Base-by-base conservation (phyloP, 331 rosid genomes). In the Rhamnella rubrinervis region DNA sequence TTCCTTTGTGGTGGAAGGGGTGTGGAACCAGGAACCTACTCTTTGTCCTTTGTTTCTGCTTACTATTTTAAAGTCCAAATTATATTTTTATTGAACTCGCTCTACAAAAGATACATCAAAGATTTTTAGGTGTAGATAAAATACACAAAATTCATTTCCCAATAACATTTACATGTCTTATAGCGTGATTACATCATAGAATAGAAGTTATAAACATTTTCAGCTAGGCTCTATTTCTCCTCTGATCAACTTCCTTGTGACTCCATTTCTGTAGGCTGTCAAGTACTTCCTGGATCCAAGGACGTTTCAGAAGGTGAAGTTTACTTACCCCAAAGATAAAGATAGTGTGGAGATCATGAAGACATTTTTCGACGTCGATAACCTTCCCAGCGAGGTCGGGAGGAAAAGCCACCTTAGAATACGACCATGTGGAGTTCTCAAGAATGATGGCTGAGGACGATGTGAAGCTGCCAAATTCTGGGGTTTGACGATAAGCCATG, bases 361-460 rank as follows among this genome's bases (percentile, higher is more conserved):
- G 81, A 80, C 96, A 23, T 78, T 84, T 63, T 93, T 93, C 25
- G 97, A 93, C 69, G 31, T 81, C 16, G 95, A 87, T 21, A 93
- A 93, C 55, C 96, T 93, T 67, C 98, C 98, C 0, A 79, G 77
- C 46, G 97, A 88, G 46, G 80, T 91, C 67, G 98, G 98, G 98
- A 13, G 98, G 97, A 3, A 76, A 91, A 60, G 90, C 96, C 67
- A 84, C 88, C 73, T 63, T 93, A 3, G 67, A 82, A 37, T 93
- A 91, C 55, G 90, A 91, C 56, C 98, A 93, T 14, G 88, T 81
- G 68, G 97, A 91, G 77, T 93, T 84, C 79, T 91, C 98, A 0
- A 38, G 78, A 41, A 67, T 85, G 85, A 93, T 93, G 98, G 74
- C 80, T 1, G 81, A 70, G 70, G 97, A 91, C 58, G 97, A 93